A percentile compares a stretch with the other conserved stretches of the same genome.
Evolutionary conservation across 1,139 yeast species (phyloP).

Genomic region (Taphrina betulina): DNA sequence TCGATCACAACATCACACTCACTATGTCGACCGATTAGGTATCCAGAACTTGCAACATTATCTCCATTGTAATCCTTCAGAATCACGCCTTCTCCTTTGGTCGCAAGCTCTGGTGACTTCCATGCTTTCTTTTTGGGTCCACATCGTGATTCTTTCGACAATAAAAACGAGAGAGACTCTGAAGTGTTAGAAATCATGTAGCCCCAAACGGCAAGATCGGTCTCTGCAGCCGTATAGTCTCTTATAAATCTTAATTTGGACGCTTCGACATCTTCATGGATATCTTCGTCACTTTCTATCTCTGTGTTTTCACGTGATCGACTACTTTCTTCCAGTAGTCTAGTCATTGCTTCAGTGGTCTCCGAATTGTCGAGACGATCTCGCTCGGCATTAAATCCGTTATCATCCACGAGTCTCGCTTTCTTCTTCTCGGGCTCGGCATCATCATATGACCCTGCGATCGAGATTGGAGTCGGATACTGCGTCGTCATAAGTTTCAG

Average conservation of each 20-base stretch:
- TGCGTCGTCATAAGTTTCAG: conserved; percentile 9
- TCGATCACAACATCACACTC: conserved; percentile 28
- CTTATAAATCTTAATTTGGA: not conserved
- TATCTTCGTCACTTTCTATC: not conserved
- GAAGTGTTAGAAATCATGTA: conserved; percentile 21
- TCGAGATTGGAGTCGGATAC: conserved; percentile 13
- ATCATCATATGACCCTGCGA: conserved; percentile 17
- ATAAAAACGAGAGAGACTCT: conserved; percentile 4
- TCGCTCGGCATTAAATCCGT: not conserved
- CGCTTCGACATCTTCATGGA: not conserved
- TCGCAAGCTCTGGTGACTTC: not conserved
- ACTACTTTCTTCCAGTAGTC: conserved; percentile 8
- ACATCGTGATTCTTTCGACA: conserved; percentile 26
- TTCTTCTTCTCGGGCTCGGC: not conserved
- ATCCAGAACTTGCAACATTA: conserved; percentile 31
- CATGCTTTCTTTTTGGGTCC: not conserved
- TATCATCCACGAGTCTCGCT: not conserved
- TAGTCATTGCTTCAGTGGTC: conserved; percentile 2
- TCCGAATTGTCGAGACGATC: not conserved
- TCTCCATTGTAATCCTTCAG: conserved; percentile 30
- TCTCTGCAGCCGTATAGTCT: conserved; percentile 10
- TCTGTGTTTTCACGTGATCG: not conserved
- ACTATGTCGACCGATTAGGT: conserved; percentile 11
- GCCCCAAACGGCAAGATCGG: conserved; percentile 18
- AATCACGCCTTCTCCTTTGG: conserved; percentile 9